Conservation (phyloP, 2,329 filamentous ascomycete species). For the Penicillium paneum region DNA sequence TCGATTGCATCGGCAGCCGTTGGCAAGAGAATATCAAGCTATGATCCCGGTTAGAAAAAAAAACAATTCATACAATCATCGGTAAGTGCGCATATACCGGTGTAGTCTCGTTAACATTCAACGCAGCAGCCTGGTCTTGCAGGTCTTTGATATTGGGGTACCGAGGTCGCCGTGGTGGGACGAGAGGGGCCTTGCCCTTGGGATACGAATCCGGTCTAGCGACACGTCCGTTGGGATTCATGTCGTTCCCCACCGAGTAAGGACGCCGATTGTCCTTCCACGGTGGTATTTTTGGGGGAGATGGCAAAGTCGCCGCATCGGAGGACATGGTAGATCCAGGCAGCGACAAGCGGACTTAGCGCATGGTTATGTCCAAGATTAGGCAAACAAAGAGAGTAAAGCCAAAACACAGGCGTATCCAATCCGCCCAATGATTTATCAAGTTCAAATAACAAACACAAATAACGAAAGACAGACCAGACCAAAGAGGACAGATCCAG, state of each 20-base stretch:
- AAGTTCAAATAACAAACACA: conserved; percentile 6
- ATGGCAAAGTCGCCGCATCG: conserved; percentile 39
- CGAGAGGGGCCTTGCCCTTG: conserved; percentile 19
- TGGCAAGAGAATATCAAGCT: conserved; percentile 37
- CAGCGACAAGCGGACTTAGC: conserved; percentile 20
- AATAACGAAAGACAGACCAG: conserved; percentile 3
- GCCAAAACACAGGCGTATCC: not conserved
- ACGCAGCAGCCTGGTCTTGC: conserved; percentile 37
- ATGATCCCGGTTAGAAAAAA: conserved; percentile 24
- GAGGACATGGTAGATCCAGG: conserved; percentile 35
- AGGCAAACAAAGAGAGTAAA: not conserved
- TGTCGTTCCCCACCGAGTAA: conserved; percentile 27
- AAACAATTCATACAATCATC: not conserved
- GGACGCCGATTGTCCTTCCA: conserved; percentile 30
- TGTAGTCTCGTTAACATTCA: conserved; percentile 33
- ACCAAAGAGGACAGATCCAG: conserved; percentile 17
- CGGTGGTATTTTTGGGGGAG: conserved; percentile 33
- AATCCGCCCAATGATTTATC: not conserved
- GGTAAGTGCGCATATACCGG: conserved; percentile 22
- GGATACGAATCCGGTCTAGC: conserved; percentile 25
- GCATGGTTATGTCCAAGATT: conserved; percentile 22
- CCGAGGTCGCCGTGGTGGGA: conserved; percentile 23
- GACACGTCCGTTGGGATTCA: conserved; percentile 28
- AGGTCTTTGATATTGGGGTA: conserved; percentile 43
- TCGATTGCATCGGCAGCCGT: conserved; percentile 38